These are phyloP conservation scores for Mimosa bimucronata DNA, from an alignment of 306 rosid genomes.

Conservation along the genomic window DNA sequence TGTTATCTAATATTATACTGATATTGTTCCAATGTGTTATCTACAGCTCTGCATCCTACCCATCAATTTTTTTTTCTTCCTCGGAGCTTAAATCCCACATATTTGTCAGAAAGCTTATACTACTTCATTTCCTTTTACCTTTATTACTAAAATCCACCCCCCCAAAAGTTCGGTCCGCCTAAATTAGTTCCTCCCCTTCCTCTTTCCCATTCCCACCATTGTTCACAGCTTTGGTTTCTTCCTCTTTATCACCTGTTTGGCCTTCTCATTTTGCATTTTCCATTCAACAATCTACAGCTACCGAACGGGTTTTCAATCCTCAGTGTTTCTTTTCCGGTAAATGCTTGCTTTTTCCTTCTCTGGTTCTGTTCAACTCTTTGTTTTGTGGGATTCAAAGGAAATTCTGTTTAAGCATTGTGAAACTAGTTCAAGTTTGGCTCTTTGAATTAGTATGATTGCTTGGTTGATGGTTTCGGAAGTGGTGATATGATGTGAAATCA, in stretches of 20 bases:
- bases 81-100: too few relatives aligned
- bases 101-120: constrained; percentile 7
- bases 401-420: constrained; percentile 25
- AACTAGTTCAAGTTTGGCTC: not conserved
- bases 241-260: not conserved
- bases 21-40: too few relatives aligned
- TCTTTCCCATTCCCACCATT: constrained; percentile 4
- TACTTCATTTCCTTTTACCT: constrained; percentile 17
- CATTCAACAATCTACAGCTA: constrained; percentile 42
- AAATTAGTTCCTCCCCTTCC: constrained; percentile 34
- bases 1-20: too few relatives aligned
- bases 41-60: too few relatives aligned
- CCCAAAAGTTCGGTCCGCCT: not conserved
- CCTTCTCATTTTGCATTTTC: not conserved
- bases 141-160: not conserved
- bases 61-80: too few relatives aligned
- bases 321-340: not conserved
- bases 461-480: too few relatives aligned
- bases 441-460: too few relatives aligned
- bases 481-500: too few relatives aligned
- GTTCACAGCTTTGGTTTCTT: constrained; percentile 23
- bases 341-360: too few relatives aligned
- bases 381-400: too few relatives aligned
- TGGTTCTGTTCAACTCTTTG: constrained; percentile 8
- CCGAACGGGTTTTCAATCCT: not conserved